Percentiles rank a stretch among this genome's conserved stretches.
Evolutionary conservation across 306 rosid genomes (phyloP).

Genomic region (Acacia confusa): DNA sequence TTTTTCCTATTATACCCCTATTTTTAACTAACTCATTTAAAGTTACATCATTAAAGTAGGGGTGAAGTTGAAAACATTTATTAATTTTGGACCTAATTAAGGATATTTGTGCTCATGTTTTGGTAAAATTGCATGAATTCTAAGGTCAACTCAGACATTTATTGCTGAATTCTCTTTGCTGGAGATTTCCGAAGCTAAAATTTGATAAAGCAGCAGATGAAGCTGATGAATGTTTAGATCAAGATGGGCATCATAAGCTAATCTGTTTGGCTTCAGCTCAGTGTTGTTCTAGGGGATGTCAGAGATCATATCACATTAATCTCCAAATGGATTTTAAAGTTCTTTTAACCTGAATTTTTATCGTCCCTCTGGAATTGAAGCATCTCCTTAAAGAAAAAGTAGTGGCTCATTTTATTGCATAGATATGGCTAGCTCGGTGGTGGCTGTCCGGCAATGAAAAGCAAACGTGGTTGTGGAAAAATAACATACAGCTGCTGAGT

Average conservation of each 20-base stretch:
- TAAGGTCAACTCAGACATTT: slow-evolving; percentile 33
- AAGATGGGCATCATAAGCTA: not conserved
- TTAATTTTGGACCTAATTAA: no score
- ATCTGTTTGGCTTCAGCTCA: no score
- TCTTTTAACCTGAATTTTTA: no score
- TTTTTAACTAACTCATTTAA: no score
- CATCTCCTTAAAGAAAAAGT: no score
- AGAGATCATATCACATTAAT: no score
- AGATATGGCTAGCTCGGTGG: not conserved
- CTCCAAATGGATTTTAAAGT: not conserved
- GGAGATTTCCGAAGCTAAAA: slow-evolving; percentile 29
- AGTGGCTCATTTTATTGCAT: not conserved
- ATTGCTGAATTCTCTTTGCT: slow-evolving; percentile 17
- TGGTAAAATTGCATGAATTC: slow-evolving; percentile 30
- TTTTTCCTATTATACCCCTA: no score
- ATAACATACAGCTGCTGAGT: not conserved
- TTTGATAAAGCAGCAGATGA: not conserved
- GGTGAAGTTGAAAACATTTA: no score
- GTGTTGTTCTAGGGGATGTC: no score
- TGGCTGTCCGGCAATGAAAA: not conserved
- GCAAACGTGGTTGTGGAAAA: not conserved
- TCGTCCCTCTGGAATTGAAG: no score
- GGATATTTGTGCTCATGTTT: slow-evolving; percentile 21
- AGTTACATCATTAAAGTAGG: no score
- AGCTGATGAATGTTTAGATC: not conserved